Evolutionary conservation across 768 basidiomycete genomes (phyloP), one percentile per base, ranked within the genome.

Genomic region (Hericium alpestre): DNA sequence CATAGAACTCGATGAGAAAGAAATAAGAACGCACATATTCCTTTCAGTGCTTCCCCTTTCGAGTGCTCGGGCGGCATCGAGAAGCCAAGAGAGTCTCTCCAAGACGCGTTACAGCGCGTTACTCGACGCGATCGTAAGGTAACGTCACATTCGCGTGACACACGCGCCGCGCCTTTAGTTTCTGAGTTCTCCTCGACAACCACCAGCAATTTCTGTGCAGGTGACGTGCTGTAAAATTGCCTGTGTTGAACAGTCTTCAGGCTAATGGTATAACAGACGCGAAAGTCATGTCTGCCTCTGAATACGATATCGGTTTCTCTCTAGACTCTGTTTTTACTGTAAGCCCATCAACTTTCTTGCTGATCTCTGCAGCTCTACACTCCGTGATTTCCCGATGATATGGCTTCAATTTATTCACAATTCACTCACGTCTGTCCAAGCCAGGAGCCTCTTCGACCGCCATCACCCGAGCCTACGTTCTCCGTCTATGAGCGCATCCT

Each of bases 21-120:
- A n/a, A 6, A n/a, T 22, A 8, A 27, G 8, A n/a, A 73, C 78
- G 63, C 55, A 81, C 80, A 62, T 74, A 91, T 81, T 93, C 87
- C 65, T 90, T n/a, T 90, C 67, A 95, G 69, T 0, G 90, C 87
- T 10, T 90, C 88, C 3, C 93, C 91, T 65, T 92, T 92, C 71
- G 85, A 75, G 51, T 80, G 79, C 61, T 84, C 82, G 22, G 74
- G 80, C 25, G 79, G 66, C 64, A 85, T 64, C 59, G 69, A 76
- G 64, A 87, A 80, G 11, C 79, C 78, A 1, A n/a, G n/a, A n/a
- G n/a, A n/a, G n/a, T 23, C 32, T 9, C 32, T 32, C 25, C 32
- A 32, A 32, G 32, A 32, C 32, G 32, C 32, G 32, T n/a, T n/a
- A n/a, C n/a, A n/a, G n/a, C n/a, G n/a, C n/a, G n/a, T 32, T 32